A percentile compares a stretch with the other conserved stretches of the same genome.
phyloP scores from a whole-genome alignment of 2,329 filamentous ascomycete species.

The Pseudonectria foliicola region DNA sequence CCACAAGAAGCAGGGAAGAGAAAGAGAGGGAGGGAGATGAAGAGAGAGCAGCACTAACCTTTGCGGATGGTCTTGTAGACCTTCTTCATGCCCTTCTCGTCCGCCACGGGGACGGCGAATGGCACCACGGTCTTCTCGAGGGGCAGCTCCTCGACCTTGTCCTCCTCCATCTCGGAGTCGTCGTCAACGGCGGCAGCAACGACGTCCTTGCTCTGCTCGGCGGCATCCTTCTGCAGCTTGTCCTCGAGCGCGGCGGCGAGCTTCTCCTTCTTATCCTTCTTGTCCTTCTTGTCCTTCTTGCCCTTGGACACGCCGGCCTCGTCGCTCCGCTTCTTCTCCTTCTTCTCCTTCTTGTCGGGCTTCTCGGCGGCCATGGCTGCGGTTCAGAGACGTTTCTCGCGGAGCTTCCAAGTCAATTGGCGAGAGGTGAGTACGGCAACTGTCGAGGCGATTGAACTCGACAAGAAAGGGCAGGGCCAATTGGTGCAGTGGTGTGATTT shows the following conservation, averaged over 20 bases:
- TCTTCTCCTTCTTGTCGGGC: conserved; percentile 47
- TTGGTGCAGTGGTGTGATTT: conserved; percentile 11
- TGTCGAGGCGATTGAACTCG: conserved; percentile 8
- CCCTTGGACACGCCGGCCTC: conserved; percentile 45
- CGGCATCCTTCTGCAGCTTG: conserved; percentile 51
- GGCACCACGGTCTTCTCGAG: conserved; percentile 62
- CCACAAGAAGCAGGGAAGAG: too few relatives aligned
- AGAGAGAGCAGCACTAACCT: conserved; percentile 40
- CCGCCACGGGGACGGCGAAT: conserved; percentile 73
- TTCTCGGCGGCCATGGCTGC: conserved; percentile 40
- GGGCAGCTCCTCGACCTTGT: conserved; percentile 33
- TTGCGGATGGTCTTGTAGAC: conserved; percentile 50
- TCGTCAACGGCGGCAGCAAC: conserved; percentile 33
- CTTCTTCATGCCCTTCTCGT: conserved; percentile 68
- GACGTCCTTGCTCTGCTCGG: conserved; percentile 33
- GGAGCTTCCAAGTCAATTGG: too few relatives aligned
- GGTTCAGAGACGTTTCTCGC: conserved; percentile 9
- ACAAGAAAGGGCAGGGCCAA: conserved; percentile 3
- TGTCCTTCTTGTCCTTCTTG: conserved; percentile 56
- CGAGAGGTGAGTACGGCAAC: background rate
- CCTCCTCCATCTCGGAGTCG: conserved; percentile 40
- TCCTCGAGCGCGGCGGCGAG: conserved; percentile 58
- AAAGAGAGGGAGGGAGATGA: too few relatives aligned
- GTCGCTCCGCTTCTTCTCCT: conserved; percentile 54
- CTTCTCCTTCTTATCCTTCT: conserved; percentile 71